These are phyloP conservation scores for Pseudohalonectria lignicola DNA, from an alignment of 2,329 filamentous ascomycete genomes.

Conservation along the genomic window DNA sequence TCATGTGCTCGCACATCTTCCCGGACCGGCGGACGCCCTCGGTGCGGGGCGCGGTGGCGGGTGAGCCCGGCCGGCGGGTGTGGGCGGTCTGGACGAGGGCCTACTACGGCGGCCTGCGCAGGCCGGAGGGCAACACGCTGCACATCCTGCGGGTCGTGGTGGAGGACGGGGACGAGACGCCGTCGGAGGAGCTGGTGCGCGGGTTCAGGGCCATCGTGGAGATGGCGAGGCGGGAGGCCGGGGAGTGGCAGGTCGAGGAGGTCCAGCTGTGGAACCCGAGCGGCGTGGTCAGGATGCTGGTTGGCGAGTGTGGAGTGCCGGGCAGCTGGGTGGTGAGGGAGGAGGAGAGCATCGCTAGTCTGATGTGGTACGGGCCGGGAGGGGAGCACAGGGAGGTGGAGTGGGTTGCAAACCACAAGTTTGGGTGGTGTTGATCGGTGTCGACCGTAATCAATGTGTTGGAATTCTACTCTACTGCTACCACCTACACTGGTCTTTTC, in stretches of 20 bases:
- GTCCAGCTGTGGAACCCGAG: slow-evolving; percentile 81
- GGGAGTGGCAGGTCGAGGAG: slow-evolving; percentile 56
- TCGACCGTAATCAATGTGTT: too few relatives aligned
- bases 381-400: slow-evolving; percentile 36
- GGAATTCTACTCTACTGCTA: too few relatives aligned
- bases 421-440: slow-evolving; percentile 58
- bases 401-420: slow-evolving; percentile 71
- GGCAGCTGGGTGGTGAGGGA: slow-evolving; percentile 45
- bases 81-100: slow-evolving; percentile 66
- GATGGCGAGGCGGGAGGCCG: slow-evolving; percentile 59
- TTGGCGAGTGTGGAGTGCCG: slow-evolving; percentile 35
- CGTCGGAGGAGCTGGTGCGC: slow-evolving; percentile 30
- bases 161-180: slow-evolving; percentile 37
- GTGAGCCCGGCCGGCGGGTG: slow-evolving; percentile 39
- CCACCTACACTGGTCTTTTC: too few relatives aligned
- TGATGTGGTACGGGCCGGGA: slow-evolving; percentile 57
- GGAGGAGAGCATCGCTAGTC: slow-evolving; percentile 55
- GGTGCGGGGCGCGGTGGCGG: slow-evolving; percentile 61
- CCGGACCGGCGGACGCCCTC: slow-evolving; percentile 31
- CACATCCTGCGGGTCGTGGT: slow-evolving; percentile 60
- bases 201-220: slow-evolving; percentile 53
- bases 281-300: slow-evolving; percentile 33
- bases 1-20: slow-evolving; percentile 56
- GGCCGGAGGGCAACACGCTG: slow-evolving; percentile 51
- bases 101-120: slow-evolving; percentile 45